Evolutionary conservation across 78 protist species (phyloP).

Genomic region (Dictyostelium firmibasis): DNA sequence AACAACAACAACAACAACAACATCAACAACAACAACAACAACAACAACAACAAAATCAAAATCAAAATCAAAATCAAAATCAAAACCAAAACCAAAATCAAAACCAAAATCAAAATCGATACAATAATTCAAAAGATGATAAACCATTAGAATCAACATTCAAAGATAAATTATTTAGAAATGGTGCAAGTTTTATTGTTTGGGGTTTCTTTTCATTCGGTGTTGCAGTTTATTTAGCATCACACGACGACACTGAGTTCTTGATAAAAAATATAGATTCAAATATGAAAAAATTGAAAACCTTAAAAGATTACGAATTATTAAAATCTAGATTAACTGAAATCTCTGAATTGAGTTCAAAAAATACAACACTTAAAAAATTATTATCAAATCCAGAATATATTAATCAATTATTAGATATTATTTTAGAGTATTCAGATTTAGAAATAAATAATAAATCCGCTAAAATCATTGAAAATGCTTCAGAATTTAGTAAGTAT

Average conservation of each 20-base stretch:
- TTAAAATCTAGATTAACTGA: background rate
- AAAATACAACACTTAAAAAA: constrained; percentile 30
- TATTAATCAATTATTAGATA: constrained; percentile 25
- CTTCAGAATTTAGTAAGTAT: constrained; percentile 35
- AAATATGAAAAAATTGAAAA: background rate
- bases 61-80: background rate
- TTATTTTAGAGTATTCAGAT: constrained; percentile 41
- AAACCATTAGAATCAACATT: background rate
- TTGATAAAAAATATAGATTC: background rate
- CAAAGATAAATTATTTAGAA: constrained; percentile 7
- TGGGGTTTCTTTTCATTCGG: constrained; percentile 63
- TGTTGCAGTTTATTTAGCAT: constrained; percentile 26
- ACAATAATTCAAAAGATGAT: background rate
- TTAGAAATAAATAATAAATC: constrained; percentile 44
- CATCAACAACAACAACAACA: background rate
- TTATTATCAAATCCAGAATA: constrained; percentile 7
- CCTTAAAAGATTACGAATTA: constrained; percentile 2
- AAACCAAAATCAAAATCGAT: background rate
- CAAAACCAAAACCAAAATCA: background rate
- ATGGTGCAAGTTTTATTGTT: constrained; percentile 22
- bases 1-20: background rate
- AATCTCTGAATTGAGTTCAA: constrained; percentile 19
- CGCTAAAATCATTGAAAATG: constrained; percentile 36
- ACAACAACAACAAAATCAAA: background rate
- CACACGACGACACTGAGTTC: constrained; percentile 53